phyloP scores from a whole-genome alignment of 768 basidiomycete genomes.

The Infundibulicybe gibba region DNA sequence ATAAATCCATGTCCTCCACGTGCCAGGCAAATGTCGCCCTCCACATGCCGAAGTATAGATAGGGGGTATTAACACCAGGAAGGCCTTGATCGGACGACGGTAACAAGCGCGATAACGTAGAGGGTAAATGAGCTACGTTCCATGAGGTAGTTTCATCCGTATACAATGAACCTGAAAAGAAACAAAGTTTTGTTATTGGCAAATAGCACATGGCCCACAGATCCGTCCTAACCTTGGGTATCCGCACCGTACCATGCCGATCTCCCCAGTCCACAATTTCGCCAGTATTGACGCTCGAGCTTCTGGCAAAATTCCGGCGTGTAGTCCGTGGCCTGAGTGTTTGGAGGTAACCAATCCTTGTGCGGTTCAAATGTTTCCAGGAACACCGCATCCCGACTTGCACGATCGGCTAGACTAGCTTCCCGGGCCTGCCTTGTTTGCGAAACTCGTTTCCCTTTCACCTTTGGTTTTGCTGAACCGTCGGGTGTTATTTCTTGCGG shows the following conservation, averaged over 20 bases:
- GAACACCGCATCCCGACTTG: slow-evolving; percentile 49
- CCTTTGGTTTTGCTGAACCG: slow-evolving; percentile 21
- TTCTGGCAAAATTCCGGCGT: slow-evolving; percentile 84
- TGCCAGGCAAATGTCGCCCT: slow-evolving; percentile 98
- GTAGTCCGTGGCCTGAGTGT: slow-evolving; percentile 74
- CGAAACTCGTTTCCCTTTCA: slow-evolving; percentile 27
- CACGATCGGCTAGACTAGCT: slow-evolving; percentile 46
- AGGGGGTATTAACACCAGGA: slow-evolving; percentile 96
- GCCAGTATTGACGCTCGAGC: slow-evolving; percentile 89
- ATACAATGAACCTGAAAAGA: slow-evolving; percentile 54
- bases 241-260: slow-evolving; percentile 99
- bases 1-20: slow-evolving; percentile 99
- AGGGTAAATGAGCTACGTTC: slow-evolving; percentile 94
- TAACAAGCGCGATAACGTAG: slow-evolving; percentile 77
- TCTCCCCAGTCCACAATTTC: slow-evolving; percentile 83
- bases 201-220: background rate
- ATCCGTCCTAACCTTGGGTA: slow-evolving; percentile 66
- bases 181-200: slow-evolving; percentile 2
- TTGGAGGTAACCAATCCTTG: slow-evolving; percentile 75
- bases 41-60: slow-evolving; percentile 99
- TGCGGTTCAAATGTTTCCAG: slow-evolving; percentile 69
- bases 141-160: slow-evolving; percentile 77
- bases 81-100: slow-evolving; percentile 65
- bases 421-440: slow-evolving; percentile 47
- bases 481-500: slow-evolving; percentile 13